These are phyloP conservation scores for Calonectria crousiana DNA, from an alignment of 2,329 filamentous ascomycete genomes.

Conservation along the genomic window DNA sequence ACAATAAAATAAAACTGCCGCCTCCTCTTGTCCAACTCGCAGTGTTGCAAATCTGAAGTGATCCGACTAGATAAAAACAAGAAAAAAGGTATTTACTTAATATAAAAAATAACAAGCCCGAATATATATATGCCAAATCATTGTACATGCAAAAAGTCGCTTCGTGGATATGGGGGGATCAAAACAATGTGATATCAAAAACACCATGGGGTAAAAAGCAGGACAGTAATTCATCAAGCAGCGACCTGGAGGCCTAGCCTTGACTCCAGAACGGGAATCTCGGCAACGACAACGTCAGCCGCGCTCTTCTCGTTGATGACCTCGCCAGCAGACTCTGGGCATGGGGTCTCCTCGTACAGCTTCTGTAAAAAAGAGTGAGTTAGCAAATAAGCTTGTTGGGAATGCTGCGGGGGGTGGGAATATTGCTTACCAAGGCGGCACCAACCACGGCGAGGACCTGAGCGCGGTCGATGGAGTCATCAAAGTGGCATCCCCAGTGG, in stretches of 20 bases:
- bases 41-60: neutral
- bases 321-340: neutral
- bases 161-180: neutral
- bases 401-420: neutral
- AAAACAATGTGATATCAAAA: neutral
- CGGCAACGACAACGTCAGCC: neutral
- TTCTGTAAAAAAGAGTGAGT: neutral
- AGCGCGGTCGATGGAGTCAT: neutral
- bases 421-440: neutral
- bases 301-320: neutral
- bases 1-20: neutral
- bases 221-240: neutral
- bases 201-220: neutral
- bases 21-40: neutral
- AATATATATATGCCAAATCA: neutral
- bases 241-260: neutral
- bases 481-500: constrained; percentile 8
- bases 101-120: neutral
- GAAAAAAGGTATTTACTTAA: neutral
- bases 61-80: neutral
- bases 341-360: constrained; percentile 1
- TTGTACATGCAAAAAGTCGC: neutral
- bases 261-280: constrained; percentile 2
- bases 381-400: neutral
- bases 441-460: neutral